phyloP scores from a whole-genome alignment of 2,329 filamentous ascomycete genomes.

The Colletotrichum sp. region DNA sequence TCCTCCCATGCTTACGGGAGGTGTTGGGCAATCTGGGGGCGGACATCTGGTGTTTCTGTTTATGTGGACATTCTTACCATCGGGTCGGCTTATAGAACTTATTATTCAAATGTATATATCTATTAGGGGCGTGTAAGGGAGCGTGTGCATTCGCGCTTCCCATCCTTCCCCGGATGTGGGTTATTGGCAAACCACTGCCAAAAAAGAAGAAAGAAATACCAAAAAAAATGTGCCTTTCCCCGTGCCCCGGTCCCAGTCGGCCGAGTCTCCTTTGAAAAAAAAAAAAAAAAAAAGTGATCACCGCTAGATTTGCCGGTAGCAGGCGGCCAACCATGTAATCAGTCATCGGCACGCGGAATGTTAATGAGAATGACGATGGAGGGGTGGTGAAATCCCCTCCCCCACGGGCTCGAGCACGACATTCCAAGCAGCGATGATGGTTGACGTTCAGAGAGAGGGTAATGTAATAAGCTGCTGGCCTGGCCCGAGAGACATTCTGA shows the following conservation, averaged over 20 bases:
- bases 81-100: not conserved
- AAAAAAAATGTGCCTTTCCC: not conserved
- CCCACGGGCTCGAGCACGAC: not conserved
- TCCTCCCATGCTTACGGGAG: not conserved
- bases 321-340: not conserved
- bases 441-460: not conserved
- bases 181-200: not conserved
- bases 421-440: not conserved
- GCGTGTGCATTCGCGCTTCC: not conserved
- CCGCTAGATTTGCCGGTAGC: not conserved
- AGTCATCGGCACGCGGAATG: not conserved
- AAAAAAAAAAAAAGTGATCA: not conserved
- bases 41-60: slow-evolving; percentile 9
- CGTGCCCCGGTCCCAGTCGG: not conserved
- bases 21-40: not conserved
- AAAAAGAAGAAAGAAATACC: not conserved
- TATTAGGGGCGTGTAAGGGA: not conserved
- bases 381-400: not conserved
- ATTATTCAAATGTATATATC: slow-evolving; percentile 20
- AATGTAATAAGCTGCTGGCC: not conserved
- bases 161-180: not conserved
- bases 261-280: not conserved
- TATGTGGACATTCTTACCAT: not conserved
- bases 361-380: not conserved
- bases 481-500: not conserved